These are phyloP conservation scores for Adiantum capillusveneris DNA, from an alignment of 75 land plant genomes.

Conservation along the genomic window DNA sequence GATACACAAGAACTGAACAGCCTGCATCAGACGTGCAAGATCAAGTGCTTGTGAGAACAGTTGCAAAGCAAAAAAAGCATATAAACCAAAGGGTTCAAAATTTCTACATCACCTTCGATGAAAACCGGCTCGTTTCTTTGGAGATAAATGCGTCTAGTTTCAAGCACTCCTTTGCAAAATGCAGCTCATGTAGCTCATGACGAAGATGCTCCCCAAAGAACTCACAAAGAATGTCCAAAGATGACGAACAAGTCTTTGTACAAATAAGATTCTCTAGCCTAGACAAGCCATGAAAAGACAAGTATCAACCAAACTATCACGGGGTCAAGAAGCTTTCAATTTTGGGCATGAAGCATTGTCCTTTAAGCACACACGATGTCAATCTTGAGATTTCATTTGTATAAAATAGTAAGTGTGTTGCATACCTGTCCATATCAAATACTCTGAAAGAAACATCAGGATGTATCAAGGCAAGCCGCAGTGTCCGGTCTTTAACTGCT, in stretches of 20 bases:
- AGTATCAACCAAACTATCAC: too few species aligned
- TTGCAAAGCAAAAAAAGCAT: constrained; percentile 3
- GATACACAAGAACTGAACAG: constrained; percentile 82
- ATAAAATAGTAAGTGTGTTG: too few species aligned
- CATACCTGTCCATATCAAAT: constrained; percentile 67
- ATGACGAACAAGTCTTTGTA: constrained; percentile 41
- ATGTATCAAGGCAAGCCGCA: constrained; percentile 63
- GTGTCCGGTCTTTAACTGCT: constrained; percentile 58
- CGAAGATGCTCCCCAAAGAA: constrained; percentile 57
- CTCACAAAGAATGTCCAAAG: constrained; percentile 39
- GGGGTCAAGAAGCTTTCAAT: too few species aligned
- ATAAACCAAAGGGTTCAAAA: not conserved
- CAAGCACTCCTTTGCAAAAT: constrained; percentile 43
- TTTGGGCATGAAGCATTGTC: too few species aligned
- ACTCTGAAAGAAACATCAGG: constrained; percentile 60
- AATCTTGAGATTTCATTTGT: too few species aligned
- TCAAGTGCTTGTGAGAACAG: too few species aligned
- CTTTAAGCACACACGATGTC: too few species aligned
- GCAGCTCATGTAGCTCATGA: constrained; percentile 35
- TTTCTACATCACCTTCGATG: constrained; percentile 46
- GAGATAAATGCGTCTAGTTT: constrained; percentile 76
- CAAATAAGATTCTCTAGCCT: constrained; percentile 57
- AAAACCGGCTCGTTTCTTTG: constrained; percentile 16
- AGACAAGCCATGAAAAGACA: not conserved
- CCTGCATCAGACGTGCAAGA: constrained; percentile 41